Base-by-base conservation (phyloP, 805 yeast species). In the baker's yeast (Saccharomyces cerevisiae) region DNA sequence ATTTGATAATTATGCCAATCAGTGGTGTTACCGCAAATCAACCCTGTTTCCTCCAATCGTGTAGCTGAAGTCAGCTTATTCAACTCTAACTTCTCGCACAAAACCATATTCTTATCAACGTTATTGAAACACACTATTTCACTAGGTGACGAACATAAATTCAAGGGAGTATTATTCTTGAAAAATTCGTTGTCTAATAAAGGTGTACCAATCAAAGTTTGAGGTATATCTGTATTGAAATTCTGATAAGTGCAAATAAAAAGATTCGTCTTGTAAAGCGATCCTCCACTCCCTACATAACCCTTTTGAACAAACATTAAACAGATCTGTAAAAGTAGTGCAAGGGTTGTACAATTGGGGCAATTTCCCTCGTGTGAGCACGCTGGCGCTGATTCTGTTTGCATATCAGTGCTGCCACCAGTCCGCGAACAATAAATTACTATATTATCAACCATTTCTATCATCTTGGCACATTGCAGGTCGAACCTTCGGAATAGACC, bases 61-160 rank as follows among this genome's bases (percentile, higher is more conserved):
- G 94, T 79, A 0, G 96, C 95, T 9, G 88, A 76, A 0, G 96
- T 85, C 91, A 91, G 86, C 64, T 80, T 81, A 1, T 89, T 76
- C 51, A 89, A 85, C 67, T 91, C 97, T n/a, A 87, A 74, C 56
- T 86, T 82, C 67, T 91, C 97, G 62, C 86, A 82, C 58, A 81
- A 76, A 22, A 79, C 74, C 62, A 84, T 82, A 61, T 88, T 87
- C 28, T 79, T 73, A 59, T 84, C 87, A 89, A 90, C 85, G 59
- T 79, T 77, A 52, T 75, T 74, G 58, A 80, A 76, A 0, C 74
- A 70, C 31, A 68, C 70, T 1, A 76, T 54, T 56, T 79, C 83
- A 55, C 62, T 69, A 6, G 61, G 58, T 4, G 77, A 65, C 8
- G 70, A 36, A 9, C 43, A 17, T 36, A 36, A 4, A 21, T 36